Evolutionary conservation across 345 rosid genomes (phyloP), one percentile per base, ranked within the genome.

Genomic region (Citrus unshiu): DNA sequence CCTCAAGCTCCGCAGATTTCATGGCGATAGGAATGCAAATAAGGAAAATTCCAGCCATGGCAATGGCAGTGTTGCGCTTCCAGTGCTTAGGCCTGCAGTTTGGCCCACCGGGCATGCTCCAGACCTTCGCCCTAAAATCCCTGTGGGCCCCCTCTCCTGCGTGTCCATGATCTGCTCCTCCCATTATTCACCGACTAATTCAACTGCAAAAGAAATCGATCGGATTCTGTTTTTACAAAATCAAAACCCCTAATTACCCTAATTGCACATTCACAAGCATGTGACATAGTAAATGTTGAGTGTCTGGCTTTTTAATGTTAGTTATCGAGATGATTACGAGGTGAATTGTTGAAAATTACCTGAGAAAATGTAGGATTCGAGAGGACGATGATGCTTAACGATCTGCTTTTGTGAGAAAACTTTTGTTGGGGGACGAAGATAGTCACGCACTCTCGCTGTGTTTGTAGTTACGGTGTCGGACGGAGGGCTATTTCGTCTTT

Each of bases 91-190:
- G 99, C 74, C 98, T 83, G 89, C 99, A 94, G 84, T 96, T 49
- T 25, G 99, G 97, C 24, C 99, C 99, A 40, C 99, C 99, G 62
- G 87, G 7, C 98, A 94, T 91, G 81, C 91, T 94, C 99, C 98
- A 96, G 13, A 96, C 99, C 82, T 96, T 96, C 58, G 75, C 78
- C 88, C 99, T 90, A 86, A 96, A 96, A 78, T 96, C 98, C 40
- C 90, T 93, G 40, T 85, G 88, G 29, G 75, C 77, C 21, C 87
- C 90, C 70, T 86, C 97, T 78, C 87, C 97, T 40, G 94, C 95
- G 73, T 90, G 95, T 72, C 98, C 98, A 77, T 89, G 93, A 72
- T 91, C 98, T 65, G 49, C 93, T 71, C 95, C 98, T 78, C 93
- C 92, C 89, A 87, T 77, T 71, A 61, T 21, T 77, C 78, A 54